phyloP scores from a whole-genome alignment of 1,284 basidiomycete genomes.

The Cerioporus squamosus region DNA sequence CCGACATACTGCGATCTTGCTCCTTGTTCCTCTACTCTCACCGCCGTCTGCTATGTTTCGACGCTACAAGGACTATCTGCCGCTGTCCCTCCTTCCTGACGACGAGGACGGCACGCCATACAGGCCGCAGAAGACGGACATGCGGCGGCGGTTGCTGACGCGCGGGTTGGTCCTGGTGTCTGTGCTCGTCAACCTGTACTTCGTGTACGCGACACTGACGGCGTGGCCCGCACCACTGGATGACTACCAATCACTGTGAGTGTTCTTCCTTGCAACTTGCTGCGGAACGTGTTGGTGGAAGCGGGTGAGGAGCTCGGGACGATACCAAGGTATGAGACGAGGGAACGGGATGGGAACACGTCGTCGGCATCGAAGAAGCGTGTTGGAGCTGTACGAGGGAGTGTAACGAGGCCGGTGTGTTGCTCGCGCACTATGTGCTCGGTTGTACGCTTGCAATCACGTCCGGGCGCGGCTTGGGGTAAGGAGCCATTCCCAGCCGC shows the following conservation, averaged over 20 bases:
- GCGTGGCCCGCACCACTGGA: constrained; percentile 24
- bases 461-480: too few relatives aligned
- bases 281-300: too few relatives aligned
- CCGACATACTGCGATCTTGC: not conserved
- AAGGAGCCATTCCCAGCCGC: too few relatives aligned
- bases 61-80: constrained; percentile 19
- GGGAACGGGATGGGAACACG: too few relatives aligned
- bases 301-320: too few relatives aligned
- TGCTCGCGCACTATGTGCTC: too few relatives aligned
- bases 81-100: constrained; percentile 8
- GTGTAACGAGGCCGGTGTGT: too few relatives aligned
- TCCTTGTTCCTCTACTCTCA: not conserved
- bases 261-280: not conserved
- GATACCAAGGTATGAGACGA: too few relatives aligned
- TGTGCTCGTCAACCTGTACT: constrained; percentile 15
- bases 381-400: too few relatives aligned
- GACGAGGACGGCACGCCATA: constrained; percentile 10
- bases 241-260: constrained; percentile 29
- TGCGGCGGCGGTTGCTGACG: constrained; percentile 8
- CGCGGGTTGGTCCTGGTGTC: constrained; percentile 14
- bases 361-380: too few relatives aligned
- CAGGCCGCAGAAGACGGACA: constrained; percentile 5
- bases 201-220: constrained; percentile 6
- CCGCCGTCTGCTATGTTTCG: constrained; percentile 9
- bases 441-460: too few relatives aligned